These are phyloP conservation scores for Coprinellus aureogranulatus DNA, from an alignment of 768 basidiomycete genomes.

Conservation along the genomic window DNA sequence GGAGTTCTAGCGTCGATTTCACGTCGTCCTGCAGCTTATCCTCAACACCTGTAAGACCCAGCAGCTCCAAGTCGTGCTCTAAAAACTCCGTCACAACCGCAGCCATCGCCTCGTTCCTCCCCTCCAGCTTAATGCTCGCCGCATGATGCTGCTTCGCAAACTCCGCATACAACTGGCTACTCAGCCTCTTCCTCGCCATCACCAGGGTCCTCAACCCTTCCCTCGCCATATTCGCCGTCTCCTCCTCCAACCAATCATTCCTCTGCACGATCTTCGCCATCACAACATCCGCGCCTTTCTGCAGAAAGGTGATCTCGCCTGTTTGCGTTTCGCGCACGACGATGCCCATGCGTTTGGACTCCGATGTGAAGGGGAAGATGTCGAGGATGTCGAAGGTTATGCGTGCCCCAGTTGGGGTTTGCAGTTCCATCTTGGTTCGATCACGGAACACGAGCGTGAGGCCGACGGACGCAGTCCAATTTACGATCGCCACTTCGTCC, in stretches of 20 bases:
- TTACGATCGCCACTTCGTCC: slow-evolving; percentile 97
- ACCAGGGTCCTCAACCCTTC: slow-evolving; percentile 88
- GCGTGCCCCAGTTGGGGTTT: slow-evolving; percentile 60
- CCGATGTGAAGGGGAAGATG: slow-evolving; percentile 97
- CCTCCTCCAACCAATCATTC: slow-evolving; percentile 75
- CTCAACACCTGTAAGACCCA: slow-evolving; percentile 95
- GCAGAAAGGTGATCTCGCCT: slow-evolving; percentile 83
- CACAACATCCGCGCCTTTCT: slow-evolving; percentile 98
- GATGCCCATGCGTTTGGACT: slow-evolving; percentile 99
- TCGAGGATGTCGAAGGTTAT: slow-evolving; percentile 84
- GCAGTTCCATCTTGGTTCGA: slow-evolving; percentile 85
- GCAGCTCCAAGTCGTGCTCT: slow-evolving; percentile 77
- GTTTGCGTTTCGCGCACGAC: slow-evolving; percentile 77
- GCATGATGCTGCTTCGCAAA: slow-evolving; percentile 73
- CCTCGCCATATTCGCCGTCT: slow-evolving; percentile 94
- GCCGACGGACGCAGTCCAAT: slow-evolving; percentile 95
- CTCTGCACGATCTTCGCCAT: slow-evolving; percentile 79
- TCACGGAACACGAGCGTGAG: slow-evolving; percentile 86
- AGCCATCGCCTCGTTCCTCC: slow-evolving; percentile 90
- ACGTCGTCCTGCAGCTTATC: slow-evolving; percentile 98
- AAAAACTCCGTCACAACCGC: slow-evolving; percentile 81
- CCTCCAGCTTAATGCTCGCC: slow-evolving; percentile 71
- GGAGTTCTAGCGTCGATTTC: slow-evolving; percentile 88
- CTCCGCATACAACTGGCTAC: slow-evolving; percentile 62
- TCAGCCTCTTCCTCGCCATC: slow-evolving; percentile 78